phyloP scores from a whole-genome alignment of 139 green algal genomes.

The Auxenochlorella pyrenoidosa region DNA sequence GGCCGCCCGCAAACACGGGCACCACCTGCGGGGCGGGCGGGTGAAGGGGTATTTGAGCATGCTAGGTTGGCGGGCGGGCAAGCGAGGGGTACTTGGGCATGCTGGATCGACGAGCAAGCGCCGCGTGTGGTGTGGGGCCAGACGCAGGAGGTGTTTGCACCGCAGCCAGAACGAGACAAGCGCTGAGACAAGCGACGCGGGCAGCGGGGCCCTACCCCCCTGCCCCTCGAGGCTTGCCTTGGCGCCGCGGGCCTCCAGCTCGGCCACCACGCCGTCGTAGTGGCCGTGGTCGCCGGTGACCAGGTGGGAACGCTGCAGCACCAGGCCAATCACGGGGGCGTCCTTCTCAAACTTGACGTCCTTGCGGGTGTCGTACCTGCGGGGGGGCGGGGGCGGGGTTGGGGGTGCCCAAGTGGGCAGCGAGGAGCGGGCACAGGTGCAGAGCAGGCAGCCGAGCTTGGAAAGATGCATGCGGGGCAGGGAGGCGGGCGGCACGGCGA shows the following conservation, averaged over 20 bases:
- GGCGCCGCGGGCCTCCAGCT: slow-evolving; percentile 94
- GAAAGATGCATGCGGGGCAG: no score
- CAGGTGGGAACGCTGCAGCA: slow-evolving; percentile 97
- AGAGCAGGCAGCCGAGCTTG: background rate
- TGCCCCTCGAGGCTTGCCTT: no score
- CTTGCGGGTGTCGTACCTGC: slow-evolving; percentile 91
- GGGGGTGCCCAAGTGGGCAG: background rate
- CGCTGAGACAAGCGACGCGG: no score
- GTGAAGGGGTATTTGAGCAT: slow-evolving; percentile 9
- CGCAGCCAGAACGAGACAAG: no score
- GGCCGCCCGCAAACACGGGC: slow-evolving; percentile 96
- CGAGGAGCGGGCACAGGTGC: background rate
- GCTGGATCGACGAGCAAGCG: no score
- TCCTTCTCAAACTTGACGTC: slow-evolving; percentile 90
- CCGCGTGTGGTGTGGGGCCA: no score
- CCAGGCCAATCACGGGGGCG: slow-evolving; percentile 93
- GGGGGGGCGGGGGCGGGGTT: background rate
- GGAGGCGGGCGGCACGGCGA: no score
- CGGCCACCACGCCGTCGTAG: slow-evolving; percentile 93
- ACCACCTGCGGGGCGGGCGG: slow-evolving; percentile 51
- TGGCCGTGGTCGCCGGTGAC: slow-evolving; percentile 98
- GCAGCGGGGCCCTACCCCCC: no score
- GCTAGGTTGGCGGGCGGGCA: no score
- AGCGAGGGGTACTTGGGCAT: no score
- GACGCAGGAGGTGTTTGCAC: no score